Conservation (phyloP, 225 moss, liverwort and hornwort genomes). For the Thuidium tamariscinum region DNA sequence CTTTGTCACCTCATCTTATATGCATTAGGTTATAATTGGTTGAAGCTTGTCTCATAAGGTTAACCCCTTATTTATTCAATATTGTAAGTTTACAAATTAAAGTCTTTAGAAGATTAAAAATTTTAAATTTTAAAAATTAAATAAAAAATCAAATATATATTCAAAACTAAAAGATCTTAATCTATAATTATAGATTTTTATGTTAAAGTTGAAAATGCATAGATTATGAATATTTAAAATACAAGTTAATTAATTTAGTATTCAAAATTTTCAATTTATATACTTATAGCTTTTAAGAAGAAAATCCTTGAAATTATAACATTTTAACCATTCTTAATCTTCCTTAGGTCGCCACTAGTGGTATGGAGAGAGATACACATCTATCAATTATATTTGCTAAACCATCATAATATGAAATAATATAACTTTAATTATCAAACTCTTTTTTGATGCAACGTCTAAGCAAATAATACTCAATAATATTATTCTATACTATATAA, state of each 20-base stretch:
- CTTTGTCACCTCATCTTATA: accelerated
- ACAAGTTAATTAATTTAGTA: accelerated
- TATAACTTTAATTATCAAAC: not conserved
- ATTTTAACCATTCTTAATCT: not conserved
- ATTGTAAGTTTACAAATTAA: not conserved
- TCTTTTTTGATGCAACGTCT: not conserved
- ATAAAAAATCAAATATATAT: accelerated
- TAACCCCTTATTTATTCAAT: accelerated
- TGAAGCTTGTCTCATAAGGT: accelerated
- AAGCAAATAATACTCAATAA: not conserved
- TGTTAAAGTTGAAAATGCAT: accelerated
- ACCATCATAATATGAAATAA: not conserved
- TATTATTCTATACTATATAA: not conserved
- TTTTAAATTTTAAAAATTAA: not conserved
- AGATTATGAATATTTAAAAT: not conserved
- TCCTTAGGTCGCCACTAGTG: too few species aligned
- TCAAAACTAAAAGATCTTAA: not conserved
- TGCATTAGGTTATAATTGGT: accelerated
- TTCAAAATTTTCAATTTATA: too few species aligned
- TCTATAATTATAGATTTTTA: not conserved
- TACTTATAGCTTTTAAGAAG: not conserved
- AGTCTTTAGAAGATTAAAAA: not conserved
- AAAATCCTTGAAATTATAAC: not conserved
- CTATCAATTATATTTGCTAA: not conserved
- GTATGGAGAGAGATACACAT: accelerated